Evolutionary conservation across 2,329 filamentous ascomycete genomes (phyloP).

Genomic region (Dryadomyces quercivorus): DNA sequence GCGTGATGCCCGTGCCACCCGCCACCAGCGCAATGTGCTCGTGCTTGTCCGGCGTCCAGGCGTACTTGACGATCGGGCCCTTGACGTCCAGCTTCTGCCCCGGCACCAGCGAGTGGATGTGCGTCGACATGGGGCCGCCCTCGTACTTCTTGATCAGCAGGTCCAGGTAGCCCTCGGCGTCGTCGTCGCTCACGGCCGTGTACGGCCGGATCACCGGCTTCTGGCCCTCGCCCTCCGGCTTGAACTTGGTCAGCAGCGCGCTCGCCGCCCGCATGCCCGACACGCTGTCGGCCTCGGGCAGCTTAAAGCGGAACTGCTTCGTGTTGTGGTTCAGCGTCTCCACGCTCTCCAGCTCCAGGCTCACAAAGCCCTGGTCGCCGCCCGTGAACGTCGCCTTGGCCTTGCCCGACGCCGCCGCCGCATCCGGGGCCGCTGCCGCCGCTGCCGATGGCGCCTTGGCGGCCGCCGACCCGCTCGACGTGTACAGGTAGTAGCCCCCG

Average conservation of each 20-base stretch:
- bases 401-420: constrained; percentile 17
- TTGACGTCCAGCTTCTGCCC: constrained; percentile 84
- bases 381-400: constrained; percentile 53
- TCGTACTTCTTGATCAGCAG: constrained; percentile 89
- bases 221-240: constrained; percentile 55
- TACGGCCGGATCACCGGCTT: constrained; percentile 88
- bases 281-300: constrained; percentile 73
- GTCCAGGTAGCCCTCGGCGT: constrained; percentile 67
- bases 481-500: constrained; percentile 43
- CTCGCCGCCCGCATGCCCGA: constrained; percentile 74
- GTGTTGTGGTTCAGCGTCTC: constrained; percentile 87
- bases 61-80: constrained; percentile 89
- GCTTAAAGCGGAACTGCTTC: constrained; percentile 79
- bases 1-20: constrained; percentile 94
- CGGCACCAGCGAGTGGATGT: constrained; percentile 71
- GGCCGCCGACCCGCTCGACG: constrained; percentile 26
- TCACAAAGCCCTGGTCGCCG: constrained; percentile 81
- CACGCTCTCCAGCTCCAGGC: constrained; percentile 65
- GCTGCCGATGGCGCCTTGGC: constrained; percentile 32
- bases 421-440: constrained; percentile 29
- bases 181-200: constrained; percentile 83
- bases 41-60: constrained; percentile 86
- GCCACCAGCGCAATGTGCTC: constrained; percentile 76
- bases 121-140: constrained; percentile 79
- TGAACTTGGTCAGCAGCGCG: constrained; percentile 85